Conservation (phyloP, 345 rosid genomes). For the Odontarrhena argentea region DNA sequence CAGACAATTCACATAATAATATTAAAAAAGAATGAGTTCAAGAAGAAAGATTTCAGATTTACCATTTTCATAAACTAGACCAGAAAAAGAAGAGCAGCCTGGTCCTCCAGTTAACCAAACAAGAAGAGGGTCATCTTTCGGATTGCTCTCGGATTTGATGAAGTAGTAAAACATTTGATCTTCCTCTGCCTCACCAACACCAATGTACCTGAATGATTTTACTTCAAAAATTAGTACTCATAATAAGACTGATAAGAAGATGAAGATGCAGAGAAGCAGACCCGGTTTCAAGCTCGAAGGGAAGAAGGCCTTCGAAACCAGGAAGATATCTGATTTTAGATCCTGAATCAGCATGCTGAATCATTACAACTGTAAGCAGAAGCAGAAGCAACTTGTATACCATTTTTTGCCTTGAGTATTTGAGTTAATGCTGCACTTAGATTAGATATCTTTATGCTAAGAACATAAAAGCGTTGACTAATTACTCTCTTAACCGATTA, state of each 20-base stretch:
- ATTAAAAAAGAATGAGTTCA: not conserved
- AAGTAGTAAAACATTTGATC: slow-evolving; percentile 47
- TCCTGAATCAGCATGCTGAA: slow-evolving; percentile 23
- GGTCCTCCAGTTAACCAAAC: slow-evolving; percentile 42
- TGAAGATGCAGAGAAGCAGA: too few relatives aligned
- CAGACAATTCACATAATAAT: slow-evolving; percentile 1
- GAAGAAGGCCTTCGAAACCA: slow-evolving; percentile 34
- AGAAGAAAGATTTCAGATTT: not conserved
- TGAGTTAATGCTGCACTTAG: too few relatives aligned
- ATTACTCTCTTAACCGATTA: too few relatives aligned
- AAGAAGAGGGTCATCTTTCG: slow-evolving; percentile 44
- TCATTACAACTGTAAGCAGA: not conserved
- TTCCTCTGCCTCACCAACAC: slow-evolving; percentile 43
- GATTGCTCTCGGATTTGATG: slow-evolving; percentile 43
- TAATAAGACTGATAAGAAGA: too few relatives aligned
- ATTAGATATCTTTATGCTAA: too few relatives aligned
- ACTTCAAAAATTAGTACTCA: too few relatives aligned
- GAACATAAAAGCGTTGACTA: too few relatives aligned
- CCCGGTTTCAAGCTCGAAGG: too few relatives aligned
- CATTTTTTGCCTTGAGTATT: not conserved
- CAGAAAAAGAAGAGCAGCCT: slow-evolving; percentile 37
- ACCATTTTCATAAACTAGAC: not conserved
- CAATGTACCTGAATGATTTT: not conserved
- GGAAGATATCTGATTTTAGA: slow-evolving; percentile 39
- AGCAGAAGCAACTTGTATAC: slow-evolving; percentile 15